phyloP scores from a whole-genome alignment of 257 asterid species.

The Lantana camara region DNA sequence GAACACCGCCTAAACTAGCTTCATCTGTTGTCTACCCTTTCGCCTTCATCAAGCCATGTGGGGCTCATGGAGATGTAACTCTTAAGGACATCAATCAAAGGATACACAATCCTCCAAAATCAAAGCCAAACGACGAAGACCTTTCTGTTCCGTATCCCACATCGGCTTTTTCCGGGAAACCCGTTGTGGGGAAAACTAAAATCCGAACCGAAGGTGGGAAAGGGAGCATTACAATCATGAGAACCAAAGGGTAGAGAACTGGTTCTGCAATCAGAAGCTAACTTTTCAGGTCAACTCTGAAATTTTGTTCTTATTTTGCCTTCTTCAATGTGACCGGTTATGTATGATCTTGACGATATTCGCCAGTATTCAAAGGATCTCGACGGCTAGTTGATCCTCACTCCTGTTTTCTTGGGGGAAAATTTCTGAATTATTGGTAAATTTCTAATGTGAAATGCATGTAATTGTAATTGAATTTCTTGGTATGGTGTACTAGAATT shows the following conservation, averaged over 20 bases:
- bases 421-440: too few relatives aligned
- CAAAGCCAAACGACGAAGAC: slow-evolving; percentile 49
- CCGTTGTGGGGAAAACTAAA: slow-evolving; percentile 88
- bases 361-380: slow-evolving; percentile 24
- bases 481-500: neutral
- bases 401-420: slow-evolving; percentile 6
- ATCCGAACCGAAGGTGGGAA: slow-evolving; percentile 85
- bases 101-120: slow-evolving; percentile 65
- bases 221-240: slow-evolving; percentile 89
- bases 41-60: slow-evolving; percentile 82
- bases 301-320: neutral
- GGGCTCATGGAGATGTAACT: slow-evolving; percentile 74
- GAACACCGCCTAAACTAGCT: slow-evolving; percentile 56
- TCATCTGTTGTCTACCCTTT: slow-evolving; percentile 76
- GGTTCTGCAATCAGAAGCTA: too few relatives aligned
- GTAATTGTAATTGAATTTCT: neutral
- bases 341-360: slow-evolving; percentile 1
- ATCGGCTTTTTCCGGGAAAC: slow-evolving; percentile 93
- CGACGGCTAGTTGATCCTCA: slow-evolving; percentile 33
- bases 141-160: slow-evolving; percentile 51
- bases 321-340: slow-evolving; percentile 8
- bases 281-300: slow-evolving; percentile 15
- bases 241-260: slow-evolving; percentile 74
- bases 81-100: slow-evolving; percentile 83
- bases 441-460: neutral